Conservation (phyloP, 306 rosid species). For the Neltuma alba region DNA sequence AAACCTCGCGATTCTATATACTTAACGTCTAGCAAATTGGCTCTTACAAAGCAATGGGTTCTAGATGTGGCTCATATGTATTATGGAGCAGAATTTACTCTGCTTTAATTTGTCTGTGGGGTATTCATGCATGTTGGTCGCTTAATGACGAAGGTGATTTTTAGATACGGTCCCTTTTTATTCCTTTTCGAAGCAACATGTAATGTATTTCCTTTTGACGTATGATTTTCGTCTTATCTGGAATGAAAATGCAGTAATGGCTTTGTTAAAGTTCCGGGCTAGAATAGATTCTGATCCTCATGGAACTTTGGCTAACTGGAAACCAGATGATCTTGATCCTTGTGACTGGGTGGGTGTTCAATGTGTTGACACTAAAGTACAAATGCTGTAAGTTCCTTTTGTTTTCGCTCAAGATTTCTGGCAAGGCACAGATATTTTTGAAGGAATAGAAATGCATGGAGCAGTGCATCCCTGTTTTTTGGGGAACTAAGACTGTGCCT, state of each 20-base stretch:
- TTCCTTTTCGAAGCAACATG: not conserved
- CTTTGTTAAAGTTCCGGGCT: conserved; percentile 61
- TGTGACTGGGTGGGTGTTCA: conserved; percentile 81
- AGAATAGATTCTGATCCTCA: conserved; percentile 68
- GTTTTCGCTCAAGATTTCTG: conserved; percentile 8
- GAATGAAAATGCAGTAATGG: conserved; percentile 56
- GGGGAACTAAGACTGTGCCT: conserved; percentile 16
- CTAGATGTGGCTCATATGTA: conserved; percentile 60
- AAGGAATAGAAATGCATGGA: not conserved
- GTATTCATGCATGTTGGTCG: conserved; percentile 53
- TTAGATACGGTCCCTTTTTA: not conserved
- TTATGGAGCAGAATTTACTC: conserved; percentile 55
- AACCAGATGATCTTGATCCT: conserved; percentile 60
- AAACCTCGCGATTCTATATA: conserved; percentile 63
- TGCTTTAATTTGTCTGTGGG: conserved; percentile 52
- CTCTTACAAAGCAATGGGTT: conserved; percentile 72
- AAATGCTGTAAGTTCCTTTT: conserved; percentile 66
- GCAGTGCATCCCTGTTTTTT: not conserved
- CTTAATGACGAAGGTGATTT: conserved; percentile 79
- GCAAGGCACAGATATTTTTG: not conserved
- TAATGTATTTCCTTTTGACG: not conserved
- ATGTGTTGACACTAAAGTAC: conserved; percentile 64
- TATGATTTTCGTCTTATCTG: conserved; percentile 1
- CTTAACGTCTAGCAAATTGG: conserved; percentile 47
- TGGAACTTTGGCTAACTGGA: conserved; percentile 71